phyloP scores from a whole-genome alignment of 768 basidiomycete genomes.

The Suillus hirtellus region DNA sequence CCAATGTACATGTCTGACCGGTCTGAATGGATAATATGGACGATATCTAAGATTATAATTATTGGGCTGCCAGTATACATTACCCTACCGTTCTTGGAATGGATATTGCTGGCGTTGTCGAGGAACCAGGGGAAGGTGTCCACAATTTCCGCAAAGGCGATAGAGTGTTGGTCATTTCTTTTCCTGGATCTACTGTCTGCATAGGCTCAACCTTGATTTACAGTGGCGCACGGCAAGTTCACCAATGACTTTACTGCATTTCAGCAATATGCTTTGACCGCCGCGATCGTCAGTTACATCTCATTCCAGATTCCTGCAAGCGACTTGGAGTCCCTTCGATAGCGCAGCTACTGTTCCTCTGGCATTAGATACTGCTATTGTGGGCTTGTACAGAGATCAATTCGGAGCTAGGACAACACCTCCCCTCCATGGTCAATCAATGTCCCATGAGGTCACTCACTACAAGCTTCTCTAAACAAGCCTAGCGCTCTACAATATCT shows the following conservation, averaged over 20 bases:
- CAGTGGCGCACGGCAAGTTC: slow-evolving; percentile 32
- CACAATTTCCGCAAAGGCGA: slow-evolving; percentile 38
- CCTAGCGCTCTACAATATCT: slow-evolving; percentile 49
- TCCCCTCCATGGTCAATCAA: slow-evolving; percentile 12
- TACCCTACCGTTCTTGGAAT: slow-evolving; percentile 38
- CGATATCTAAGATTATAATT: too few species aligned
- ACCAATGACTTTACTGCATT: slow-evolving; percentile 32
- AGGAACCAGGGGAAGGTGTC: slow-evolving; percentile 40
- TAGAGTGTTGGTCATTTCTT: slow-evolving; percentile 33
- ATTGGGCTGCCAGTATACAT: not conserved
- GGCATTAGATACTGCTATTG: slow-evolving; percentile 43
- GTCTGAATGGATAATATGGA: too few species aligned
- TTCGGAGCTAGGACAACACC: slow-evolving; percentile 40
- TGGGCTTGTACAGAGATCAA: slow-evolving; percentile 45
- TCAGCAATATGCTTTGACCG: slow-evolving; percentile 42
- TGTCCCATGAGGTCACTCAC: not conserved
- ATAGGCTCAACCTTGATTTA: slow-evolving; percentile 20
- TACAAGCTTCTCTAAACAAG: slow-evolving; percentile 49
- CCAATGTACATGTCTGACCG: too few species aligned
- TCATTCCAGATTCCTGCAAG: slow-evolving; percentile 42
- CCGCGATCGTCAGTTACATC: slow-evolving; percentile 11
- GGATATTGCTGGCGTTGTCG: slow-evolving; percentile 42
- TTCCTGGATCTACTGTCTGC: not conserved
- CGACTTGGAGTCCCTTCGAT: slow-evolving; percentile 38
- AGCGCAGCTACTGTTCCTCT: slow-evolving; percentile 49